A percentile compares a stretch with the other conserved stretches of the same genome.
Conservation (phyloP, 306 rosid genomes). For the Spatholobus suberectus region DNA sequence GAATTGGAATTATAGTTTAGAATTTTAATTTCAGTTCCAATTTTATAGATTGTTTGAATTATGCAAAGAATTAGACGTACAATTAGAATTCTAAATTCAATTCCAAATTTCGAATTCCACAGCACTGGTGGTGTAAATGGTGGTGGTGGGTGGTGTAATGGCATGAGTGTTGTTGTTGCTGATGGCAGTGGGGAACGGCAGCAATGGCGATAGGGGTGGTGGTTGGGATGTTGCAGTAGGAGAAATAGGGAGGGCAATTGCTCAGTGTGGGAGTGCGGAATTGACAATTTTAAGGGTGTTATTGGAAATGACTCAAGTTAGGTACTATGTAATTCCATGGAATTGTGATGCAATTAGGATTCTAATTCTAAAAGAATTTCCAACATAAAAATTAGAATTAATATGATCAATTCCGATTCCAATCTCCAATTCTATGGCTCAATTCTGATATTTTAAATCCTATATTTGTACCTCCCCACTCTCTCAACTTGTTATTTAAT, state of each 20-base stretch:
- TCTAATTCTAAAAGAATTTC: background rate
- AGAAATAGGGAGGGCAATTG: background rate
- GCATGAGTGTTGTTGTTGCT: background rate
- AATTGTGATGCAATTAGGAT: background rate
- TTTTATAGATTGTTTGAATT: background rate
- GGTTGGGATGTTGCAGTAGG: background rate
- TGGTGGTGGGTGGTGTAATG: background rate
- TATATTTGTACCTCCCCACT: background rate
- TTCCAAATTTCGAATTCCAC: background rate
- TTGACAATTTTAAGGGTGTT: background rate
- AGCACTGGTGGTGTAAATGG: background rate
- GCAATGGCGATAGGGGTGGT: background rate
- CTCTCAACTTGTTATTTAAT: constrained; percentile 1
- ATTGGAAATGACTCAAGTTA: background rate
- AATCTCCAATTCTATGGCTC: background rate
- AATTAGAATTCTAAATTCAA: background rate
- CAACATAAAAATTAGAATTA: background rate
- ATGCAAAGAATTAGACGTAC: background rate
- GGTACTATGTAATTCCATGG: background rate
- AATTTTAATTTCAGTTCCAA: background rate
- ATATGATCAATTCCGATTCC: background rate
- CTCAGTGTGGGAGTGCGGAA: background rate
- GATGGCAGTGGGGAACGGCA: background rate
- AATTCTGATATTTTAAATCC: background rate
- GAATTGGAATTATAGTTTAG: background rate